Evolutionary conservation across 352 stramenopile species (phyloP), one percentile per base, ranked within the genome.

Genomic region (Phytophthora pluvialis): DNA sequence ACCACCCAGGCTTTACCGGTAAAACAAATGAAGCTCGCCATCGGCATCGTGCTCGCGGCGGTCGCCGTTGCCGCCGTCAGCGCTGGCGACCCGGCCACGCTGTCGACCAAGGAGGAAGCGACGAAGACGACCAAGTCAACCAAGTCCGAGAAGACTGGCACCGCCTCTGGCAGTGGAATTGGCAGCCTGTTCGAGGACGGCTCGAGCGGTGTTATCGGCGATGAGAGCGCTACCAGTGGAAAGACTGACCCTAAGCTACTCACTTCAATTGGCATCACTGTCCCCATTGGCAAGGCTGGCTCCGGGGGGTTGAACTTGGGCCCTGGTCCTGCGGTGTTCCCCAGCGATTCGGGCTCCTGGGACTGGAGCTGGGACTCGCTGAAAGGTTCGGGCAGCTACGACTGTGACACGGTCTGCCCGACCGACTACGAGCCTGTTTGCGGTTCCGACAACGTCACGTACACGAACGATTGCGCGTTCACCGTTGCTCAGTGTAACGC

Each of bases 361-460:
- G 44, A 69, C 21, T 62, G 40, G 39, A 63, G 16, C 39, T 69
- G 48, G 39, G 46, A 59, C 26, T 69, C 36, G 12, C n/a, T 40
- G 8, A 35, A 56, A 51, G 45, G 52, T 9, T 67, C 51, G 4
- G 42, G 35, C 11, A 54, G 33, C 33, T 11, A 60, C 39, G 31
- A 28, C n/a, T 63, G 60, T 39, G 53, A 68, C 28, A 13, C 42
- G 16, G 56, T 75, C 44, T 81, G 70, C 54, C 47, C 54, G 16
- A 57, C 60, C 15, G 44, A 64, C 11, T 62, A 67, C 36, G 32
- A 64, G 1, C 56, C 64, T 5, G 60, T 81, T 3, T 81, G 73
- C 26, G 73, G 73, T 21, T 77, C 65, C 10, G 58, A 81, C 29
- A 46, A 36, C 35, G 63, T 65, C 47, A 66, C 63, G 3, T 66